Percentiles rank a stretch among this genome's conserved stretches.
These are phyloP conservation scores for Leishmania braziliensis DNA, from an alignment of 208 protist species.

Conservation along the genomic window DNA sequence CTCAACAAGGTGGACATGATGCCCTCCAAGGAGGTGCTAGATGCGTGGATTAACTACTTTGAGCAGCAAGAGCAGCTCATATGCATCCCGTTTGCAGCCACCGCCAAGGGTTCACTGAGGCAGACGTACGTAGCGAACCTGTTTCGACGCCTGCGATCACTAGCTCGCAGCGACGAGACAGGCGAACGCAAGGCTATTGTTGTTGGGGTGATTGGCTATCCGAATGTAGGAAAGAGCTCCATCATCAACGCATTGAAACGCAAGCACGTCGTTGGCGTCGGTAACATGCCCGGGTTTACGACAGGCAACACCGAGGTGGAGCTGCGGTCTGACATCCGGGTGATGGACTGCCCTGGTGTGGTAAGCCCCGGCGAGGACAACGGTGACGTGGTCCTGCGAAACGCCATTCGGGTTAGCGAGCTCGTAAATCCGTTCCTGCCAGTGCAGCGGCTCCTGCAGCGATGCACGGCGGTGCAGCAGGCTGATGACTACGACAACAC, in stretches of 20 bases:
- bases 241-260: conserved; percentile 98
- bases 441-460: conserved; percentile 91
- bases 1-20: conserved; percentile 98
- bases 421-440: conserved; percentile 92
- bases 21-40: conserved; percentile 90
- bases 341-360: conserved; percentile 98
- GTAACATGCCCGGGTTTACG: conserved; percentile 95
- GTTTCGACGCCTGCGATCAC: conserved; percentile 92
- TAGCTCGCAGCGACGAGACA: conserved; percentile 76
- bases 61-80: conserved; percentile 75
- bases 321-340: conserved; percentile 95
- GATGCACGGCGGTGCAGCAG: conserved; percentile 64
- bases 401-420: conserved; percentile 95
- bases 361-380: conserved; percentile 88
- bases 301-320: conserved; percentile 95
- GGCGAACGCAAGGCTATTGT: conserved; percentile 90
- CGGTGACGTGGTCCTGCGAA: conserved; percentile 95
- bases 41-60: conserved; percentile 89
- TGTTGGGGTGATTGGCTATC: conserved; percentile 98
- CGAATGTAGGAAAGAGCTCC: conserved; percentile 98
- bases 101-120: conserved; percentile 61
- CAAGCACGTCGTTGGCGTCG: conserved; percentile 87
- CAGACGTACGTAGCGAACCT: conserved; percentile 80
- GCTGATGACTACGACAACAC: conserved; percentile 51
- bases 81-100: conserved; percentile 90